Evolutionary conservation across 129 eudicot species (phyloP).

Genomic region (Oenanthe sinensis): DNA sequence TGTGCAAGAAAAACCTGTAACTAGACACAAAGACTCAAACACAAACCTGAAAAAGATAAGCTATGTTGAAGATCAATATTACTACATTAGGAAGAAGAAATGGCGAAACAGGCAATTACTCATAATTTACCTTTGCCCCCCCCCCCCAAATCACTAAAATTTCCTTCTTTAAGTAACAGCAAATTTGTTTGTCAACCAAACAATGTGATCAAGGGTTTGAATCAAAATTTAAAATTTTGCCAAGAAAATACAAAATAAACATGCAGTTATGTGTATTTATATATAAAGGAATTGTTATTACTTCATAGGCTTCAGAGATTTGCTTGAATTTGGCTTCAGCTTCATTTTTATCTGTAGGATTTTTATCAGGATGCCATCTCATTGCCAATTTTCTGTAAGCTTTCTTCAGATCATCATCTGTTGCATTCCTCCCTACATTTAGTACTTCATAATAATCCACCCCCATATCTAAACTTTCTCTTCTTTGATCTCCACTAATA

Average conservation of each 20-base stretch:
- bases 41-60: not conserved
- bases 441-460: not conserved
- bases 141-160: too few relatives aligned
- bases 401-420: conserved; percentile 1
- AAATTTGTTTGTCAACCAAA: not conserved
- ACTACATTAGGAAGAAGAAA: not conserved
- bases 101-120: not conserved
- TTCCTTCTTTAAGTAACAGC: too few relatives aligned
- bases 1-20: not conserved
- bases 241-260: not conserved
- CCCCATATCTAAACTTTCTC: not conserved
- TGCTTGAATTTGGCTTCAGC: conserved; percentile 10
- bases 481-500: not conserved
- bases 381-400: not conserved
- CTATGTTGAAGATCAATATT: not conserved
- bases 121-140: not conserved
- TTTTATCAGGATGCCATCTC: conserved; percentile 8
- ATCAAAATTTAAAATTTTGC: not conserved
- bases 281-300: not conserved
- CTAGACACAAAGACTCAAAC: not conserved
- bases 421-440: not conserved
- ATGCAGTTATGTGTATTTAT: not conserved
- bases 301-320: conserved; percentile 5
- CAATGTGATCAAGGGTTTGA: not conserved
- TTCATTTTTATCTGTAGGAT: conserved; percentile 1